A percentile compares a stretch with the other conserved stretches of the same genome.
phyloP scores from a whole-genome alignment of 176 grass and related monocot species.

The Musa beccarii region DNA sequence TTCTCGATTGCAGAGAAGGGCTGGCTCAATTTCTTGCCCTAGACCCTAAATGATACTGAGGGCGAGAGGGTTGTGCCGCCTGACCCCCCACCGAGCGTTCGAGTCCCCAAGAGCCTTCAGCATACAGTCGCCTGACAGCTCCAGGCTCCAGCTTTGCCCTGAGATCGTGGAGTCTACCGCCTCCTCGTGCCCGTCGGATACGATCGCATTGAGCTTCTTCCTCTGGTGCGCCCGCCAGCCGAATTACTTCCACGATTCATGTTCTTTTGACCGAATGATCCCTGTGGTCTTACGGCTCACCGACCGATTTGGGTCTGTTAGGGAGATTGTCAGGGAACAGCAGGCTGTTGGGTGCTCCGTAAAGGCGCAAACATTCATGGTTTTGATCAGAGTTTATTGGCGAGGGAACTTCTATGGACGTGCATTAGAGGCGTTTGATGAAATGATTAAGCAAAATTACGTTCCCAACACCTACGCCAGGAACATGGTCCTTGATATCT shows the following conservation, averaged over 20 bases:
- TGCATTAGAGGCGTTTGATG: slow-evolving; percentile 58
- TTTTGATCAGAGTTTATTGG: slow-evolving; percentile 72
- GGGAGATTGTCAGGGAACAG: slow-evolving; percentile 41
- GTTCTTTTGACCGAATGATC: slow-evolving; percentile 56
- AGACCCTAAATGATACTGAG: slow-evolving; percentile 2
- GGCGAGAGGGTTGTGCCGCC: background rate
- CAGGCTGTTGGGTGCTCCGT: slow-evolving; percentile 41
- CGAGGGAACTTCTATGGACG: slow-evolving; percentile 44
- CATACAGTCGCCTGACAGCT: slow-evolving; percentile 4
- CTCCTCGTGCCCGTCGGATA: slow-evolving; percentile 55
- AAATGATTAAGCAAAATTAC: slow-evolving; percentile 58
- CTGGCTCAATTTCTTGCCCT: background rate
- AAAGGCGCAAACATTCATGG: slow-evolving; percentile 61
- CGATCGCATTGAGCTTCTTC: slow-evolving; percentile 60
- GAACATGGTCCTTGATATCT: slow-evolving; percentile 67
- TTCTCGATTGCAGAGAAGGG: slow-evolving; percentile 1
- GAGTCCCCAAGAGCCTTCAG: slow-evolving; percentile 25
- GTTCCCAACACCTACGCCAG: slow-evolving; percentile 53
- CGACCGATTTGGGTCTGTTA: slow-evolving; percentile 35
- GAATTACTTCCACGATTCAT: slow-evolving; percentile 58
- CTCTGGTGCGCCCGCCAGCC: slow-evolving; percentile 71
- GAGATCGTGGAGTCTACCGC: slow-evolving; percentile 38
- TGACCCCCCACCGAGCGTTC: slow-evolving; percentile 23
- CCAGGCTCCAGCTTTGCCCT: slow-evolving; percentile 31
- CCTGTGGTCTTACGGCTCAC: slow-evolving; percentile 55